Conservation (phyloP, 2,329 filamentous ascomycete genomes). For the Colletotrichum incanum region DNA sequence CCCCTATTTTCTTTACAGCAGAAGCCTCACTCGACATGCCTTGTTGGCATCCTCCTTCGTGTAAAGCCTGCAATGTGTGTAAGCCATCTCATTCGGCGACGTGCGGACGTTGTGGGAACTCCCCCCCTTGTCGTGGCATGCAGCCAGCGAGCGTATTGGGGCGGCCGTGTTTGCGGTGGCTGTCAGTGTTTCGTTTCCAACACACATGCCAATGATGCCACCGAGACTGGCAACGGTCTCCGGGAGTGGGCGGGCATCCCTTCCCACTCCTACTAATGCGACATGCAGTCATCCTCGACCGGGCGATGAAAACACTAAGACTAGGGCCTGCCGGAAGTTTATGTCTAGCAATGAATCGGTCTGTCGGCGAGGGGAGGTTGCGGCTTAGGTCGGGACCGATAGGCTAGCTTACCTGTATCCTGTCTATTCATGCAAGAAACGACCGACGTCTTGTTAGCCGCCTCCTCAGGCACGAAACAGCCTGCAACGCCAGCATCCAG, state of each 20-base stretch:
- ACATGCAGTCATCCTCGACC: slow-evolving; percentile 37
- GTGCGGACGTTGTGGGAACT: slow-evolving; percentile 11
- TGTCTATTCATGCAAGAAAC: background rate
- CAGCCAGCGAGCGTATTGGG: slow-evolving; percentile 25
- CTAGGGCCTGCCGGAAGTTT: too few species aligned
- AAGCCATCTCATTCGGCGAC: slow-evolving; percentile 23
- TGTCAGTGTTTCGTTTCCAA: slow-evolving; percentile 31
- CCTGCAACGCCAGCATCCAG: background rate
- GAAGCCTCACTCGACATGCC: slow-evolving; percentile 16
- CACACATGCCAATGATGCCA: slow-evolving; percentile 27
- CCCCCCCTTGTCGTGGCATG: slow-evolving; percentile 27
- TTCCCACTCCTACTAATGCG: slow-evolving; percentile 13
- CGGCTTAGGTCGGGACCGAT: slow-evolving; percentile 16
- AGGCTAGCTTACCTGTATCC: slow-evolving; percentile 9
- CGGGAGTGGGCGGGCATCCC: slow-evolving; percentile 5
- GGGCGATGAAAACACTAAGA: too few species aligned
- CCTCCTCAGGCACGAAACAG: background rate
- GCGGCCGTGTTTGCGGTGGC: slow-evolving; percentile 17
- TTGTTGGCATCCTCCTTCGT: background rate
- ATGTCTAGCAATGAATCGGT: too few species aligned
- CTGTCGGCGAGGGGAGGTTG: too few species aligned
- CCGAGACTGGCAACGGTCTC: background rate
- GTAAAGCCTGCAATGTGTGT: background rate
- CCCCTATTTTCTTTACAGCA: slow-evolving; percentile 2
- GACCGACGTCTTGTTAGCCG: background rate